A percentile compares a stretch with the other conserved stretches of the same genome.
Evolutionary conservation across 2,329 filamentous ascomycete species (phyloP).

Genomic region (Diaporthe citrichinensis): DNA sequence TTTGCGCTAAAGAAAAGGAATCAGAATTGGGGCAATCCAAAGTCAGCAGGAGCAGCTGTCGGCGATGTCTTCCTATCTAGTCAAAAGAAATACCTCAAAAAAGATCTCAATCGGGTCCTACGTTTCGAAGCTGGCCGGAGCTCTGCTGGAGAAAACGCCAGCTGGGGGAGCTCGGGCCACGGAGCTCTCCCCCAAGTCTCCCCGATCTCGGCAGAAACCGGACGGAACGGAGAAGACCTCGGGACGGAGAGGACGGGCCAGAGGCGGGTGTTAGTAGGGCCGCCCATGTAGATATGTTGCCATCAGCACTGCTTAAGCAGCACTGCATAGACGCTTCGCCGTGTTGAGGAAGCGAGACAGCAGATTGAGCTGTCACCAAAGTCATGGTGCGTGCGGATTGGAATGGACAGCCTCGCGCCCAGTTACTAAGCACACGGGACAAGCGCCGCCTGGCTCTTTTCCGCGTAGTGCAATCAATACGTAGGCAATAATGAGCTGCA

Average conservation of each 20-base stretch:
- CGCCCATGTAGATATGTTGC: neutral
- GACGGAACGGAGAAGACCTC: constrained; percentile 17
- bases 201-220: constrained; percentile 41
- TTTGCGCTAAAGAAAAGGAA: neutral
- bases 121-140: constrained; percentile 23
- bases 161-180: constrained; percentile 35
- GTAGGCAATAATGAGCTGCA: neutral
- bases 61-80: constrained; percentile 16
- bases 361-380: neutral
- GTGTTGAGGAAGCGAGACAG: neutral
- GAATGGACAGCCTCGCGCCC: neutral
- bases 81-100: constrained; percentile 11
- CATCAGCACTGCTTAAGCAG: neutral
- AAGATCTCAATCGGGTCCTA: constrained; percentile 2
- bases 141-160: constrained; percentile 35
- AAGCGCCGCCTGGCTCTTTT: neutral
- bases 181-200: neutral
- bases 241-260: constrained; percentile 12
- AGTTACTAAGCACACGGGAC: neutral
- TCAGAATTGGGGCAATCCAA: neutral
- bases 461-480: neutral
- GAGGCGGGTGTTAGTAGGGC: neutral
- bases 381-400: too few relatives aligned
- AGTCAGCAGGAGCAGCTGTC: constrained; percentile 1
- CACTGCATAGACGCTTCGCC: neutral